These are phyloP conservation scores for Aspergillus leporis DNA, from an alignment of 495 filamentous ascomycete species.

Conservation along the genomic window DNA sequence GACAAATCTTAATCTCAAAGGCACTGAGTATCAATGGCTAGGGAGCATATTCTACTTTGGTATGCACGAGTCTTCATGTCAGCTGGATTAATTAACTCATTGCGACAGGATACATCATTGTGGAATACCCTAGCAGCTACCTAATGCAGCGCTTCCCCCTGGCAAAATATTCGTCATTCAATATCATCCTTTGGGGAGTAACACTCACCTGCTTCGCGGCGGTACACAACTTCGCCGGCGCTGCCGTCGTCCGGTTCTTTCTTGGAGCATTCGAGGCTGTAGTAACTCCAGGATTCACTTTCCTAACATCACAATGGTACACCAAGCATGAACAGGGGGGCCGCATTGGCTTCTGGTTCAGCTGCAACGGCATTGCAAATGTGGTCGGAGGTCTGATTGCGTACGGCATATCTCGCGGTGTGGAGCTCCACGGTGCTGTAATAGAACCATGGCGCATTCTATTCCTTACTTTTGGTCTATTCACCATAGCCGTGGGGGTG, in stretches of 20 bases:
- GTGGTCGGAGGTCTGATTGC: constrained; percentile 6
- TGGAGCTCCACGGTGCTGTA: not conserved
- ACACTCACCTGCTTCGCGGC: not conserved
- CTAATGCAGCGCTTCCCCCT: not conserved
- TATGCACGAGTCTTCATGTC: not conserved
- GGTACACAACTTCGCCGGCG: not conserved
- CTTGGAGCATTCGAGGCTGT: constrained; percentile 1
- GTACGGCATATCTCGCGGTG: constrained; percentile 2
- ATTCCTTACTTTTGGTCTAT: not conserved
- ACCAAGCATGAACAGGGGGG: constrained; percentile 1
- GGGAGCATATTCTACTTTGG: not conserved
- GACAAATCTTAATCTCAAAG: not conserved
- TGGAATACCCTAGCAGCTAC: not conserved
- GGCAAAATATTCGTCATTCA: not conserved
- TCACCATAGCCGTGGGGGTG: not conserved
- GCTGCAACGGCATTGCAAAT: not conserved
- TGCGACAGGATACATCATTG: not conserved
- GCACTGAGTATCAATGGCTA: not conserved
- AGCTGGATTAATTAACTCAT: not conserved
- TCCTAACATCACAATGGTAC: constrained; percentile 8
- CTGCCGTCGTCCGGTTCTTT: not conserved
- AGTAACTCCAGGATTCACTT: constrained; percentile 7
- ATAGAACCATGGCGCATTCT: not conserved
- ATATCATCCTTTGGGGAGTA: constrained; percentile 3
- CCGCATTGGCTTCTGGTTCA: constrained; percentile 8